Evolutionary conservation across 2,329 filamentous ascomycete species (phyloP), one percentile per base, ranked within the genome.

Genomic region (Venturia oleaginea): DNA sequence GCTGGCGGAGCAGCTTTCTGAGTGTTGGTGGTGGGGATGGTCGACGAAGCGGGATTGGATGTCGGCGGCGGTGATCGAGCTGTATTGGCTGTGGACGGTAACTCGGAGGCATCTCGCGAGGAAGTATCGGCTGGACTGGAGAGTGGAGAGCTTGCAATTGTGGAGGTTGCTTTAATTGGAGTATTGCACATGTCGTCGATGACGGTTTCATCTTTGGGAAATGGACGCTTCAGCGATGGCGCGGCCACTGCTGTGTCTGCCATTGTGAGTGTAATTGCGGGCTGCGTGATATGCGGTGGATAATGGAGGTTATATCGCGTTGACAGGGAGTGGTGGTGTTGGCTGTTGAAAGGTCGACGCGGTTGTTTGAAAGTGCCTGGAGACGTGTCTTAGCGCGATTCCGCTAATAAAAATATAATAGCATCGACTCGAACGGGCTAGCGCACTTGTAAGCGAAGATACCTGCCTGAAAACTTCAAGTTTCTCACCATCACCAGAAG

Each of bases 1-100:
- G 74, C 71, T 32, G 78, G 73, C 46, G 73, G 71, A 34, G 66
- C 57, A n/a, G 40, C 24, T 37, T 57, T 32, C 19, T 57, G 51
- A 8, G 30, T 57, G 24, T 30, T 15, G 51, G 51, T 15, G 5
- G 32, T 46, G 38, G 62, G 24, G 30, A 57, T 57, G 51, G 10
- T 34, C 4, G 51, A 37, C 27, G 22, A 30, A 4, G 48, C 19
- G 27, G 24, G 40, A 40, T 57, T n/a, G 19, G 61, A 30, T 7
- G 24, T 63, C 32, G 42, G 17, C 30, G 34, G 43, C 24, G 30
- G 43, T 70, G 70, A 59, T 65, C 17, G 42, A 22, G 59, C 60
- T 48, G 34, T 46, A 22, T 46, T 34, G 30, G 55, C 59, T 17
- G 34, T 34, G 19, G 51, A 19, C 27, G 51, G 51, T 57, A 34